Conservation (phyloP, 805 yeast genomes). For the Geotrichum ghanense region DNA sequence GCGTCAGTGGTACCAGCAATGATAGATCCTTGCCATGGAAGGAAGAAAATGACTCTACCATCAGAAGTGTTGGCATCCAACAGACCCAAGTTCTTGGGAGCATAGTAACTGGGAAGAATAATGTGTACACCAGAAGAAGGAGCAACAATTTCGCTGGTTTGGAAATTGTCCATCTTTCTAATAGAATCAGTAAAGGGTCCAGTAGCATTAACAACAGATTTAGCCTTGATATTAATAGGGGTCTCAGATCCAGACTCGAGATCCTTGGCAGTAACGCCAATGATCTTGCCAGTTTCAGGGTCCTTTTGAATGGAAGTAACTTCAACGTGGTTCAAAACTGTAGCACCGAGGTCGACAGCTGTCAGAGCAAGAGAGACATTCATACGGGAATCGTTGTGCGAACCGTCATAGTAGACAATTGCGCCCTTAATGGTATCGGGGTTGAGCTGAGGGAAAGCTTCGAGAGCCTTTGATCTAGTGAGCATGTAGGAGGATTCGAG, state of each 20-base stretch:
- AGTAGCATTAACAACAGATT: slow-evolving; percentile 79
- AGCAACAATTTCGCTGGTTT: slow-evolving; percentile 64
- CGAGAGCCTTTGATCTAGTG: slow-evolving; percentile 52
- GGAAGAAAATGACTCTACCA: slow-evolving; percentile 92
- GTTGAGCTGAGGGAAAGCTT: slow-evolving; percentile 79
- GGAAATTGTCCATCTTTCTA: slow-evolving; percentile 68
- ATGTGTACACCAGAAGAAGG: slow-evolving; percentile 93
- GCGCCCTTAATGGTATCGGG: slow-evolving; percentile 73
- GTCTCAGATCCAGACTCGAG: slow-evolving; percentile 20
- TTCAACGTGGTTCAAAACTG: slow-evolving; percentile 76
- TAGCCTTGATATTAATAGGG: slow-evolving; percentile 54
- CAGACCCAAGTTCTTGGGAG: slow-evolving; percentile 79
- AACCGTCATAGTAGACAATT: slow-evolving; percentile 89
- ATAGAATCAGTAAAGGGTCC: slow-evolving; percentile 85
- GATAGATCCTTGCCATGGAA: slow-evolving; percentile 97
- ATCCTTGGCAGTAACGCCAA: slow-evolving; percentile 70
- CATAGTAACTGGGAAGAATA: slow-evolving; percentile 83
- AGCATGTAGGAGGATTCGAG: slow-evolving; percentile 67
- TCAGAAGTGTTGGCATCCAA: slow-evolving; percentile 88
- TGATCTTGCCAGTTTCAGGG: slow-evolving; percentile 41
- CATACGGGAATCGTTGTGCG: slow-evolving; percentile 88
- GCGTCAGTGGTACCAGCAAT: slow-evolving; percentile 95
- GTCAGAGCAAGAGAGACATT: slow-evolving; percentile 77
- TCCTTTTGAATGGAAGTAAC: slow-evolving; percentile 68
- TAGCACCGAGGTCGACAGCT: slow-evolving; percentile 81